These are phyloP conservation scores for Penicillium maclennaniae DNA, from an alignment of 495 filamentous ascomycete species.

Conservation along the genomic window DNA sequence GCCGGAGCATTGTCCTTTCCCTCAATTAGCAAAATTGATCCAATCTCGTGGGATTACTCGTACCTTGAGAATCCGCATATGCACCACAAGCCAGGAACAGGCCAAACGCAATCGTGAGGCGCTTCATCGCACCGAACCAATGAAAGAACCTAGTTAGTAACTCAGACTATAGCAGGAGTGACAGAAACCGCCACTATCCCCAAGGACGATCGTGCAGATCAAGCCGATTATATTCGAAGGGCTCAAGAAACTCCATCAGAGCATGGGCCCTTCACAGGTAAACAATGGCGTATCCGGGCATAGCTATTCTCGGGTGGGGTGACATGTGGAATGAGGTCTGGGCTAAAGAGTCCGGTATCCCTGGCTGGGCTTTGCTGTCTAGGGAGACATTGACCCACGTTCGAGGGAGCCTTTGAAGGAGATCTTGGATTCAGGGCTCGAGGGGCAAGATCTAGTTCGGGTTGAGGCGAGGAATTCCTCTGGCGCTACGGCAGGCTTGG, in stretches of 20 bases:
- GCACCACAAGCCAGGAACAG: constrained; percentile 14
- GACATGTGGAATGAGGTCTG: constrained; percentile 23
- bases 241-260: neutral
- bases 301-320: constrained; percentile 13
- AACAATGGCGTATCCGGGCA: constrained; percentile 17
- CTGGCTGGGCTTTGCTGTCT: neutral
- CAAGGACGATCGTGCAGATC: constrained; percentile 21
- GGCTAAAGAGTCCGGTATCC: neutral
- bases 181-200: constrained; percentile 6
- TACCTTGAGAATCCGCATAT: constrained; percentile 14
- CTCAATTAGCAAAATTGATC: neutral
- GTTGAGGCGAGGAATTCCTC: constrained; percentile 14
- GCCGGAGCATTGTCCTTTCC: neutral
- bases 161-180: constrained; percentile 11
- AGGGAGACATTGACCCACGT: neutral
- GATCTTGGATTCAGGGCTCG: neutral
- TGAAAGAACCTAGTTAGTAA: constrained; percentile 11
- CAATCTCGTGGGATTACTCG: neutral
- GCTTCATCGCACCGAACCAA: constrained; percentile 19
- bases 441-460: constrained; percentile 5
- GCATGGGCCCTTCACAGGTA: constrained; percentile 3
- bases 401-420: neutral
- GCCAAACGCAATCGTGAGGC: constrained; percentile 12
- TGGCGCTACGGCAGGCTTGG: neutral
- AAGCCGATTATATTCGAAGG: constrained; percentile 18